Evolutionary conservation across 768 basidiomycete species (phyloP).

Genomic region (Fomitopsis pulvina): DNA sequence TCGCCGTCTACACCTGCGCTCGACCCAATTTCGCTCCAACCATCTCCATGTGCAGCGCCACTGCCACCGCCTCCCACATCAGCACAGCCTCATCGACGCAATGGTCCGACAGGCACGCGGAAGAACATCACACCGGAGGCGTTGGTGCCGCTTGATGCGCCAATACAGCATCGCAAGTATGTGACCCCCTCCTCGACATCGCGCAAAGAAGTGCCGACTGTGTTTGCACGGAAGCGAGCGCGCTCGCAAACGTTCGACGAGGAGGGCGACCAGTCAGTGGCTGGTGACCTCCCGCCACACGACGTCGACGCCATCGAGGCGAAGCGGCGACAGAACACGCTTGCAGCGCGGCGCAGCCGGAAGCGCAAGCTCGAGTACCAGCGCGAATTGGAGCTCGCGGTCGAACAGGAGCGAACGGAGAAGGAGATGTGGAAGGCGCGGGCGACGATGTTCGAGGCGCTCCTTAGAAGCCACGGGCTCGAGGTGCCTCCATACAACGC

Average conservation of each 20-base stretch:
- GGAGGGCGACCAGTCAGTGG: conserved; percentile 45
- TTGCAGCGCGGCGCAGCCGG: conserved; percentile 77
- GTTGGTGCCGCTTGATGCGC: conserved; percentile 68
- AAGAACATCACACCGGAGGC: conserved; percentile 59
- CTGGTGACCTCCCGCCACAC: conserved; percentile 33
- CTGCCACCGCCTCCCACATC: conserved; percentile 14
- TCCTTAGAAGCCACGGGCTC: conserved; percentile 52
- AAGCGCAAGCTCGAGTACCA: conserved; percentile 69
- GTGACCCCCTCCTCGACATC: conserved; percentile 68
- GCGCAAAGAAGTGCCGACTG: conserved; percentile 69
- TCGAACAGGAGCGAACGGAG: conserved; percentile 48
- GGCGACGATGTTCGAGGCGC: conserved; percentile 39
- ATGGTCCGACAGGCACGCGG: conserved; percentile 57
- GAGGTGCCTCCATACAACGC: conserved; percentile 34
- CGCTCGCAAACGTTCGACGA: conserved; percentile 39
- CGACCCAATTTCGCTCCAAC: conserved; percentile 30
- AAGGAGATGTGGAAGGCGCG: conserved; percentile 58
- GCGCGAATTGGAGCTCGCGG: conserved; percentile 51
- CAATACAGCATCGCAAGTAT: conserved; percentile 76
- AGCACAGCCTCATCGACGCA: conserved; percentile 24
- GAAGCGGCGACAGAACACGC: conserved; percentile 79
- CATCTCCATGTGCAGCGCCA: conserved; percentile 24
- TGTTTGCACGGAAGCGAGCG: conserved; percentile 59
- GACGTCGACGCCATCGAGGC: conserved; percentile 66
- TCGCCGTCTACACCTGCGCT: conserved; percentile 48